phyloP scores from a whole-genome alignment of 805 yeast genomes.

The Metschnikowia borealis region DNA sequence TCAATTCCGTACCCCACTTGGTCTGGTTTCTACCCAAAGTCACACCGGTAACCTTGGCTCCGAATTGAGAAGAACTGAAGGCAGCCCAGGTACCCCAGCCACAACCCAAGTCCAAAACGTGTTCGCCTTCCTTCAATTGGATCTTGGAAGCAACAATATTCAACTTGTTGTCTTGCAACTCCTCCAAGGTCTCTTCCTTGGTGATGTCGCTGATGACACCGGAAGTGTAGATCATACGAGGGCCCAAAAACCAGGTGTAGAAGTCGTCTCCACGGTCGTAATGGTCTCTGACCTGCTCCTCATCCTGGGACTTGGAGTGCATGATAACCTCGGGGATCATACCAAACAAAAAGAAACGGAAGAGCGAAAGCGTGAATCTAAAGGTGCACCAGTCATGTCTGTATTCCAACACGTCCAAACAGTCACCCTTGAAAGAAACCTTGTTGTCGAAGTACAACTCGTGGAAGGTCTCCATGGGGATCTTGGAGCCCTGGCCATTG shows the following conservation, averaged over 20 bases:
- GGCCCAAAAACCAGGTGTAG: slow-evolving; percentile 90
- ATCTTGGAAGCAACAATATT: slow-evolving; percentile 85
- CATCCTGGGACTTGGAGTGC: slow-evolving; percentile 92
- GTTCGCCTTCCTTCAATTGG: slow-evolving; percentile 66
- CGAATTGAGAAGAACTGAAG: slow-evolving; percentile 75
- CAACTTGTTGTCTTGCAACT: slow-evolving; percentile 85
- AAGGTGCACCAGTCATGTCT: slow-evolving; percentile 90
- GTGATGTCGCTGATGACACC: slow-evolving; percentile 75
- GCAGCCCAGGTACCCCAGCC: slow-evolving; percentile 96
- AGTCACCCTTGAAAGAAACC: slow-evolving; percentile 85
- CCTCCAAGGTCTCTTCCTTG: slow-evolving; percentile 68
- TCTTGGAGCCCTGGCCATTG: slow-evolving; percentile 63
- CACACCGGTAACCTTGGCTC: slow-evolving; percentile 84
- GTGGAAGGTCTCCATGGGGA: slow-evolving; percentile 91
- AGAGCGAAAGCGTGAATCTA: slow-evolving; percentile 70
- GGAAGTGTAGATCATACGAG: slow-evolving; percentile 90
- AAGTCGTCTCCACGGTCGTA: slow-evolving; percentile 96
- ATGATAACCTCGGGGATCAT: slow-evolving; percentile 89
- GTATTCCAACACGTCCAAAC: slow-evolving; percentile 76
- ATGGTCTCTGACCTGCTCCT: slow-evolving; percentile 93
- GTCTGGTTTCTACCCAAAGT: slow-evolving; percentile 91
- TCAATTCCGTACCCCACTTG: slow-evolving; percentile 74
- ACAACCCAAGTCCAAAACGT: slow-evolving; percentile 81
- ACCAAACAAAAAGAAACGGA: slow-evolving; percentile 76
- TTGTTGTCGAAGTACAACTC: slow-evolving; percentile 80